Evolutionary conservation across 148 eudicot species (phyloP), one percentile per base, ranked within the genome.

Genomic region (Pouteria glomerata): DNA sequence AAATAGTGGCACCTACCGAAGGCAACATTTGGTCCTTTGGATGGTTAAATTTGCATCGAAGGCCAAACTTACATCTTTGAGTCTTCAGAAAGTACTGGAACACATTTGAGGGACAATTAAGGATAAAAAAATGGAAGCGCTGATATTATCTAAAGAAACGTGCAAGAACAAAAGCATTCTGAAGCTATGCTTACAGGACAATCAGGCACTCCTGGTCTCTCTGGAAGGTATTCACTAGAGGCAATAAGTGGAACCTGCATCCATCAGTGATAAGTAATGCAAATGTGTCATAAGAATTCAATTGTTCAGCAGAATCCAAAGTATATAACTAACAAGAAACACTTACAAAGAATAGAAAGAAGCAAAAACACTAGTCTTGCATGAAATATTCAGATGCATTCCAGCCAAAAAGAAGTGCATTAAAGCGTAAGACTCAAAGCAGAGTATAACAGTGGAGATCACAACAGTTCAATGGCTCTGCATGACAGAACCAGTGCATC

Each of bases 121-220:
- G 78, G 29, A 8, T 47, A 57, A 34, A 75, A 63, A 52, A 31
- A n/a, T 5, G 2, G 4, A 53, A 39, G 42, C 31, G 69, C 27
- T 72, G 50, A 41, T 7, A 77, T 30, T 41, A 41, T 11, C 57
- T 11, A 33, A 44, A 56, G 15, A 56, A 71, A 44, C 33, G 57
- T 31, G 61, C 51, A 63, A 66, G 27, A 31, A 55, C 6, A 45
- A 55, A 47, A 44, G 50, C 39, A 39, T 26, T 69, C 23, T 51
- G 31, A 69, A 74, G 23, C 57, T 45, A 42, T 52, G 63, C 83
- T 80, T 95, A 95, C 99, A 70, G 99, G 97, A 77, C 99, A 95
- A 80, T 95, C 99, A 26, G 90, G 96, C 72, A 81, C 90, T 76
- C 94, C 96, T 8, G 97, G 94, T 78, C 99, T 89, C 80, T 89